phyloP scores from a whole-genome alignment of 1,284 basidiomycete species.

The Sporisorium sorghi region DNA sequence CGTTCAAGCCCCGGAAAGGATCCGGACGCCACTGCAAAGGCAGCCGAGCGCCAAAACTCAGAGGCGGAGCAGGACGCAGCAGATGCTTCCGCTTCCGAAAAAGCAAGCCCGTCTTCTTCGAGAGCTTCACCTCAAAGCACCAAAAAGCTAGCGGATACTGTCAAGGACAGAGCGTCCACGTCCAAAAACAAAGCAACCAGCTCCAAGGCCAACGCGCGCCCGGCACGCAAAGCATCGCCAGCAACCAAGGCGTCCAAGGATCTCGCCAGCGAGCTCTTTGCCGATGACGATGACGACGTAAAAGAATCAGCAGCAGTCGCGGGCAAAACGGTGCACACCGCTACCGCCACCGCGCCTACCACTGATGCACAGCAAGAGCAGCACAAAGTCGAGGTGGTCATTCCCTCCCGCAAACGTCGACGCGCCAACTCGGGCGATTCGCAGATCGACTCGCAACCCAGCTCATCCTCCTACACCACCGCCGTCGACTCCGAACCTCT shows the following conservation, averaged over 20 bases:
- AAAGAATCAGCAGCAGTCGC: background rate
- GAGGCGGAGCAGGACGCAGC: background rate
- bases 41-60: background rate
- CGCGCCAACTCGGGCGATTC: constrained; percentile 24
- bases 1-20: constrained; percentile 31
- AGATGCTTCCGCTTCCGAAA: background rate
- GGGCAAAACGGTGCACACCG: background rate
- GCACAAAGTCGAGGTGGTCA: background rate
- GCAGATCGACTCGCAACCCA: constrained; percentile 21
- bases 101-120: constrained; percentile 1
- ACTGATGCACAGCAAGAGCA: constrained; percentile 3
- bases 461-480: constrained; percentile 33
- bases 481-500: constrained; percentile 13
- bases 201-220: background rate
- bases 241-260: constrained; percentile 8
- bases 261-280: constrained; percentile 26
- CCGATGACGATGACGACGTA: constrained; percentile 15
- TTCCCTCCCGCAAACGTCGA: constrained; percentile 25
- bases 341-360: background rate
- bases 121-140: background rate
- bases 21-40: background rate
- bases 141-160: background rate
- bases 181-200: background rate
- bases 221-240: constrained; percentile 6
- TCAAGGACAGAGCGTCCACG: background rate